Conservation (phyloP, 164 flowering plant genomes). For the Sedum album region DNA sequence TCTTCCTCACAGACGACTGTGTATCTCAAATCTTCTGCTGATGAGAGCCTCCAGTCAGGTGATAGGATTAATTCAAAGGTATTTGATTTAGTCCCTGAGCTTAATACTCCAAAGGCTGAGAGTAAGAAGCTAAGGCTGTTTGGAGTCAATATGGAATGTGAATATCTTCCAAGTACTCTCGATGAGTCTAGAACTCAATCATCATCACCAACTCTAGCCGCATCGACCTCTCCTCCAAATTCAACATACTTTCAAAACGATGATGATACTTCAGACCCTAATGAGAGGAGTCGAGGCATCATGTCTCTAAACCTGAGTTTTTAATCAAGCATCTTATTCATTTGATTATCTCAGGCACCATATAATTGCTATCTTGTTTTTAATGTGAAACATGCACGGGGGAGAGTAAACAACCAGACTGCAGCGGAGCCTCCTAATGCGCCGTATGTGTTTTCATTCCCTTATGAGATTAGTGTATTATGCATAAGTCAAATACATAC, state of each 20-base stretch:
- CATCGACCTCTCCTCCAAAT: conserved; percentile 11
- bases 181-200: conserved; percentile 28
- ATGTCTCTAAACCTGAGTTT: not conserved
- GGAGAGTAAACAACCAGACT: not conserved
- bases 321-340: not conserved
- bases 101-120: conserved; percentile 40
- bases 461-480: not conserved
- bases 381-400: not conserved
- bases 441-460: not conserved
- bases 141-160: conserved; percentile 87
- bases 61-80: conserved; percentile 27
- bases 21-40: conserved; percentile 23
- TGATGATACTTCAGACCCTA: not conserved
- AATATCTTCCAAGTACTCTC: conserved; percentile 25
- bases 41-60: conserved; percentile 12
- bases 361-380: not conserved
- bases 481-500: not conserved
- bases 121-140: conserved; percentile 67
- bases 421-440: not conserved
- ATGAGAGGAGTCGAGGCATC: not conserved
- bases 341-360: not conserved
- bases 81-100: conserved; percentile 65
- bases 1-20: not conserved
- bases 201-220: conserved; percentile 20
- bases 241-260: not conserved